A percentile compares a stretch with the other conserved stretches of the same genome.
Conservation (phyloP, 257 asterid genomes). For the Solanum lycopersicoides region DNA sequence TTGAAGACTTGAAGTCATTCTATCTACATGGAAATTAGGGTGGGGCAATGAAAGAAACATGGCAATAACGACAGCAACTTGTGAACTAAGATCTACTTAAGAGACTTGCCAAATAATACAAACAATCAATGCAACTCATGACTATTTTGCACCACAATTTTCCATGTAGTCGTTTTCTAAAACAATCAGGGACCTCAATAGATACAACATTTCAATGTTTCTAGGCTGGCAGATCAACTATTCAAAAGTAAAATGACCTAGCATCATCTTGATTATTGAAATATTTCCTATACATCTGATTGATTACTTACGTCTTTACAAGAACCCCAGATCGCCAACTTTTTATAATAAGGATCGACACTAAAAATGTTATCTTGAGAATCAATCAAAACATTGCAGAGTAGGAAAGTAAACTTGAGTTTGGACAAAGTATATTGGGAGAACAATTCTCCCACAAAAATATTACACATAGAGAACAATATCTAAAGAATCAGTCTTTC, state of each 20-base stretch:
- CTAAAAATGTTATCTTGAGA: neutral
- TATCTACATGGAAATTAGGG: neutral
- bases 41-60: neutral
- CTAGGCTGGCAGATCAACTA: neutral
- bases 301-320: neutral
- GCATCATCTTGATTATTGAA: neutral
- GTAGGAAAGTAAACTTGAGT: neutral
- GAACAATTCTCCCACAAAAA: constrained; percentile 5
- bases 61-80: neutral
- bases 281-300: neutral
- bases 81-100: neutral
- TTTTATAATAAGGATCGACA: neutral
- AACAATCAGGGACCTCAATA: neutral
- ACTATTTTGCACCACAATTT: neutral
- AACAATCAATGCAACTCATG: neutral
- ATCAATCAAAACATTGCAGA: neutral
- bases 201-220: neutral
- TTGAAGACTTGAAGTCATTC: neutral
- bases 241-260: neutral
- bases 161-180: neutral
- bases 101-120: neutral
- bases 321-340: neutral
- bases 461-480: constrained; percentile 4
- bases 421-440: constrained; percentile 9
- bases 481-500: constrained; percentile 31